Percentiles rank a stretch among this genome's conserved stretches.
phyloP scores from a whole-genome alignment of 2,329 filamentous ascomycete genomes.

The Hypoxylon sp. region DNA sequence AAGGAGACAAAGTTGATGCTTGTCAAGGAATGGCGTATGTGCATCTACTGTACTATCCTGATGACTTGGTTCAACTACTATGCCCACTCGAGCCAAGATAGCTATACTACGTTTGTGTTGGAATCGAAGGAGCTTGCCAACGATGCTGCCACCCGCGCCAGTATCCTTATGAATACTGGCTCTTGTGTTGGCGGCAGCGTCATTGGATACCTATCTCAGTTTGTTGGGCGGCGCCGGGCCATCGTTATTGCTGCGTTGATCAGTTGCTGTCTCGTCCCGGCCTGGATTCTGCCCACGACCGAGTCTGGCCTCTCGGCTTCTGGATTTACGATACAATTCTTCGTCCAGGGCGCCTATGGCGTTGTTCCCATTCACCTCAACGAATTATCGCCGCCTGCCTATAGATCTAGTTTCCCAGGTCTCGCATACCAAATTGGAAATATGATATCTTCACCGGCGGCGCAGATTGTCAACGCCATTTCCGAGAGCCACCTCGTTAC shows the following conservation, averaged over 20 bases:
- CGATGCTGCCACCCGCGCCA: slow-evolving; percentile 74
- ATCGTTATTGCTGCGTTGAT: slow-evolving; percentile 73
- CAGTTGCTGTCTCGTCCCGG: slow-evolving; percentile 73
- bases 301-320: slow-evolving; percentile 71
- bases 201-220: slow-evolving; percentile 81
- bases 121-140: slow-evolving; percentile 77
- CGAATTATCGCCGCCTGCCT: slow-evolving; percentile 77
- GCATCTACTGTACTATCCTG: slow-evolving; percentile 80
- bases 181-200: slow-evolving; percentile 80
- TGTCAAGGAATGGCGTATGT: slow-evolving; percentile 79
- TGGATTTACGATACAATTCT: slow-evolving; percentile 79
- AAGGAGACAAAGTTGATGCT: slow-evolving; percentile 77
- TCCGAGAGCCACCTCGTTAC: slow-evolving; percentile 72
- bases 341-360: slow-evolving; percentile 75
- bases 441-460: slow-evolving; percentile 78
- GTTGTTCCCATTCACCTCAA: slow-evolving; percentile 80
- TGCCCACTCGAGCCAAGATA: slow-evolving; percentile 84
- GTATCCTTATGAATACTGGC: slow-evolving; percentile 85
- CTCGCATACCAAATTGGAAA: slow-evolving; percentile 82
- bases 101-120: slow-evolving; percentile 85
- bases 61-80: slow-evolving; percentile 85
- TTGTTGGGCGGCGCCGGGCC: slow-evolving; percentile 77
- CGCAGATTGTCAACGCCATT: slow-evolving; percentile 83
- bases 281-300: slow-evolving; percentile 76
- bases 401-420: slow-evolving; percentile 78